These are phyloP conservation scores for Fusarium protoensiforme DNA, from an alignment of 2,329 filamentous ascomycete genomes.

Conservation along the genomic window DNA sequence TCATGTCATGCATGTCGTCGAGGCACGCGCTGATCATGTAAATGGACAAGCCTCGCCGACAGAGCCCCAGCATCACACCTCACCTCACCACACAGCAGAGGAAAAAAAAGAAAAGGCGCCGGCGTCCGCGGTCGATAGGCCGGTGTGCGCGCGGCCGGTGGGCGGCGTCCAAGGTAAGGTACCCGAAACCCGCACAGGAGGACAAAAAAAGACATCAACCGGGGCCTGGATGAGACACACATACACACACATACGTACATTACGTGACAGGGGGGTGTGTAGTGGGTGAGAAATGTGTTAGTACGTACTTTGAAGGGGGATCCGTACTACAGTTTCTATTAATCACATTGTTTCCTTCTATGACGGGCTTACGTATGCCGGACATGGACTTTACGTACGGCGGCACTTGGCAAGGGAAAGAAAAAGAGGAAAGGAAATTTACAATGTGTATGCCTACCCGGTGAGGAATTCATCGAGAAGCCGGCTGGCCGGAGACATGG, in stretches of 20 bases:
- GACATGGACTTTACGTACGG: not conserved
- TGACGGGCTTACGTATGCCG: not conserved
- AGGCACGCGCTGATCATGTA: not conserved
- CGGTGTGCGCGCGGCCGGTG: constrained; percentile 27
- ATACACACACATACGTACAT: not conserved
- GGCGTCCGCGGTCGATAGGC: constrained; percentile 16
- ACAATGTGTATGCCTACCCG: not conserved
- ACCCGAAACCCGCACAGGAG: constrained; percentile 30
- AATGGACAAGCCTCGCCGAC: not conserved
- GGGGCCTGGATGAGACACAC: not conserved
- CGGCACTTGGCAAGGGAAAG: not conserved
- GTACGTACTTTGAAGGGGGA: not conserved
- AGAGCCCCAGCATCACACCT: not conserved
- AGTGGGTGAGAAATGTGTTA: not conserved
- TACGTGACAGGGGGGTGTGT: not conserved
- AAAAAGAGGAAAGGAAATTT: not conserved
- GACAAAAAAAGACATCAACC: constrained; percentile 1
- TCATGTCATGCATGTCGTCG: not conserved
- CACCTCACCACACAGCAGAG: not conserved
- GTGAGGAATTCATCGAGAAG: constrained; percentile 6
- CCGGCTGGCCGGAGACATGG: constrained; percentile 32
- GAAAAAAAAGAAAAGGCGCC: not conserved
- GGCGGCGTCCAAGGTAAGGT: constrained; percentile 39
- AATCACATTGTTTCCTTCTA: not conserved
- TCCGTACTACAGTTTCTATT: not conserved